A percentile compares a stretch with the other conserved stretches of the same genome.
These are phyloP conservation scores for Mortierella claussenii DNA, from an alignment of 192 early-diverging fungal genomes.

Conservation along the genomic window DNA sequence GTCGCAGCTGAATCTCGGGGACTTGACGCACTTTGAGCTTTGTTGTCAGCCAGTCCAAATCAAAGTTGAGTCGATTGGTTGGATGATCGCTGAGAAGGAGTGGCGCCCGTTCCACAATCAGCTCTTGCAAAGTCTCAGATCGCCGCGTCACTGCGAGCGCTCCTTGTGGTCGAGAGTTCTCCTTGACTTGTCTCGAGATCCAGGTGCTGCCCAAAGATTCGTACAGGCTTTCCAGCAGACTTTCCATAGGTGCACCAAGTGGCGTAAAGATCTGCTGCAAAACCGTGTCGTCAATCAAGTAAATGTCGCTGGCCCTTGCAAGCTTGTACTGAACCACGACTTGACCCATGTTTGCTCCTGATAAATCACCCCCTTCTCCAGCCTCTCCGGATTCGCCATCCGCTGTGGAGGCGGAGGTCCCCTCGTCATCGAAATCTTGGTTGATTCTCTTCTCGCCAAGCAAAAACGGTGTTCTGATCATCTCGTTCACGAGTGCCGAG, in stretches of 20 bases:
- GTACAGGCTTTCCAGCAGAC: constrained; percentile 75
- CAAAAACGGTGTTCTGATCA: constrained; percentile 72
- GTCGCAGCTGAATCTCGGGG: constrained; percentile 68
- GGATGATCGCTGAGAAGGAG: constrained; percentile 78
- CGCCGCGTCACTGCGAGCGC: constrained; percentile 51
- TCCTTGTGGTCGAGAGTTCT: constrained; percentile 63
- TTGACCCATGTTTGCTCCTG: constrained; percentile 35
- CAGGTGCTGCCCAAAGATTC: constrained; percentile 71
- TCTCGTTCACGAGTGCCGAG: constrained; percentile 59
- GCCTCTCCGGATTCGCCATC: constrained; percentile 13
- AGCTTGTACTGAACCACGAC: constrained; percentile 68
- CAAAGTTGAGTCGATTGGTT: constrained; percentile 56
- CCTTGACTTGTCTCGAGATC: constrained; percentile 72
- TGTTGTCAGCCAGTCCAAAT: constrained; percentile 65
- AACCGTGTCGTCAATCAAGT: constrained; percentile 81
- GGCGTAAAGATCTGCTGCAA: constrained; percentile 80
- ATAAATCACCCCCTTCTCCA: constrained; percentile 16
- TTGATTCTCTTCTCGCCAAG: constrained; percentile 64
- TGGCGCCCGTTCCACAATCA: constrained; percentile 80
- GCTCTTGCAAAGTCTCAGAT: constrained; percentile 63
- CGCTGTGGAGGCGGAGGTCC: background rate
- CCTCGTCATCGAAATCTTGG: constrained; percentile 27
- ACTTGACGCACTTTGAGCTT: constrained; percentile 76
- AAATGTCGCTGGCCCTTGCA: constrained; percentile 76
- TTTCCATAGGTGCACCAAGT: constrained; percentile 76